Percentiles rank a stretch among this genome's conserved stretches.
phyloP scores from a whole-genome alignment of 495 filamentous ascomycete species.

The Delitschia confertaspora region DNA sequence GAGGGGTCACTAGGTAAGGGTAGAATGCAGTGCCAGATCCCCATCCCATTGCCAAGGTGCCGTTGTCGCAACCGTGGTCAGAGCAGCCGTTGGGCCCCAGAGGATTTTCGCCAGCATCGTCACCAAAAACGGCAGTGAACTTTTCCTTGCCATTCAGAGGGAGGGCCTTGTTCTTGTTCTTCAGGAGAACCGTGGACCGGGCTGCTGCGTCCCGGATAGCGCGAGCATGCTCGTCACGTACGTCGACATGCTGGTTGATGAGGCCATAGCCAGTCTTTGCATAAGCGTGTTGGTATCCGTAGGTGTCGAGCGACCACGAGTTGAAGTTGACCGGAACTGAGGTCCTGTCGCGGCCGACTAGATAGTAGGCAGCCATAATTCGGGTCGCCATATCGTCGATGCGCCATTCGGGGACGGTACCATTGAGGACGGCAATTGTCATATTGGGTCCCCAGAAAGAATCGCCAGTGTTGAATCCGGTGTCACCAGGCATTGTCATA shows the following conservation, averaged over 20 bases:
- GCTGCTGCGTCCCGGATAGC: conserved; percentile 67
- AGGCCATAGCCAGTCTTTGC: conserved; percentile 52
- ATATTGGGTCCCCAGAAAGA: conserved; percentile 85
- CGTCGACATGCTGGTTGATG: conserved; percentile 81
- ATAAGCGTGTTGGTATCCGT: conserved; percentile 55
- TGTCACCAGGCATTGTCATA: conserved; percentile 93
- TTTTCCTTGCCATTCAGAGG: conserved; percentile 67
- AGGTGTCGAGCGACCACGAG: conserved; percentile 74
- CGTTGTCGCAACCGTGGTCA: conserved; percentile 76
- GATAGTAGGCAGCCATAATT: conserved; percentile 91
- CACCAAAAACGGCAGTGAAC: conserved; percentile 72
- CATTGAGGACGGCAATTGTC: conserved; percentile 78
- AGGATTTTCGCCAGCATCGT: conserved; percentile 70
- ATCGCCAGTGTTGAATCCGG: conserved; percentile 56
- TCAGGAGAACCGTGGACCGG: conserved; percentile 76
- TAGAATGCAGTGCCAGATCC: conserved; percentile 83
- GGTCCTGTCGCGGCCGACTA: conserved; percentile 61
- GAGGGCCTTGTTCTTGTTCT: conserved; percentile 66
- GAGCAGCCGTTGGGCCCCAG: conserved; percentile 76
- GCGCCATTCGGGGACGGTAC: conserved; percentile 82
- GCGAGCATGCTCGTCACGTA: conserved; percentile 61
- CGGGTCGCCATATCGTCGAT: conserved; percentile 87
- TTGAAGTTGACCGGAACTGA: conserved; percentile 72
- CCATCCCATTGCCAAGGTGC: conserved; percentile 91
- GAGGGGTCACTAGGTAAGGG: conserved; percentile 83